Evolutionary conservation across 495 filamentous ascomycete species (phyloP).

Genomic region (Penicillium tannophilum): DNA sequence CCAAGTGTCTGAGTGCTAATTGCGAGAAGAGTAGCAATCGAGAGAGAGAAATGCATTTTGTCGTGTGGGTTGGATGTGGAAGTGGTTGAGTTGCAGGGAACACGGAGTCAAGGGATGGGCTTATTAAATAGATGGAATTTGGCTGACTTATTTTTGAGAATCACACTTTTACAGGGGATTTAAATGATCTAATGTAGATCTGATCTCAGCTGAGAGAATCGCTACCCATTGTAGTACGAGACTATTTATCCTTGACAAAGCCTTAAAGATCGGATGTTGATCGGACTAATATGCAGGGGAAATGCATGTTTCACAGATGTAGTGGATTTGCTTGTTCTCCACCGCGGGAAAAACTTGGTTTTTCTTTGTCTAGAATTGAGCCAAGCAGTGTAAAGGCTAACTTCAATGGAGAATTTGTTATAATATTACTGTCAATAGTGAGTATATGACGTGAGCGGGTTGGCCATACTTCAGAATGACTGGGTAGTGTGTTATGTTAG

Average conservation of each 20-base stretch:
- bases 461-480: no score
- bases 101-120: neutral
- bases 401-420: neutral
- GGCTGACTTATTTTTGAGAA: neutral
- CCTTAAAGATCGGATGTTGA: neutral
- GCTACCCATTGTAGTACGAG: neutral
- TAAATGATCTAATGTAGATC: neutral
- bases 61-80: neutral
- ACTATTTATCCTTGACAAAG: neutral
- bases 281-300: conserved; percentile 1
- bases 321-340: neutral
- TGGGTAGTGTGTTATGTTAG: no score
- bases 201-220: neutral
- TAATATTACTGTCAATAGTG: no score
- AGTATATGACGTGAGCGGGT: no score
- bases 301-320: neutral
- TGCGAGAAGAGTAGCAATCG: neutral
- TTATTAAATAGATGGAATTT: neutral
- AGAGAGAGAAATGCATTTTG: neutral
- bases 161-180: neutral
- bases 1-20: neutral
- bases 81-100: neutral
- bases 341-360: neutral
- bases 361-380: neutral
- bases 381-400: neutral